A percentile compares a stretch with the other conserved stretches of the same genome.
phyloP scores from a whole-genome alignment of 768 basidiomycete genomes.

The Trametes gibbosa region DNA sequence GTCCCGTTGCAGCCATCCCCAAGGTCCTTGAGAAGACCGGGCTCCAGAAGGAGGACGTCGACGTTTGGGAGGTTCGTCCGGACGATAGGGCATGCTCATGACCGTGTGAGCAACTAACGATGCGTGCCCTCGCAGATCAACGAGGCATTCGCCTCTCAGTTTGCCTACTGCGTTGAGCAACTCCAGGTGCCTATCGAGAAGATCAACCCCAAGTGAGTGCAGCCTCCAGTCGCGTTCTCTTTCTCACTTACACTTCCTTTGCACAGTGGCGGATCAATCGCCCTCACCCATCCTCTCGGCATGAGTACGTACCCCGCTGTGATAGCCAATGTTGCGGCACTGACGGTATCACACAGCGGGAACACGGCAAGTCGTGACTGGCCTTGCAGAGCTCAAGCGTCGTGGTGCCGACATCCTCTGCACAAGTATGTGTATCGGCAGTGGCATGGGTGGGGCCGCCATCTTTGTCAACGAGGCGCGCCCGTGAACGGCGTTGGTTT shows the following conservation, averaged over 20 bases:
- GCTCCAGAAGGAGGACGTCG: conserved; percentile 67
- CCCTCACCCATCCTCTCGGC: conserved; percentile 77
- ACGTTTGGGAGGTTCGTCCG: conserved; percentile 66
- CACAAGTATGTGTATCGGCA: conserved; percentile 81
- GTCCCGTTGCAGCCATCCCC: conserved; percentile 69
- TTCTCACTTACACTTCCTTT: background rate
- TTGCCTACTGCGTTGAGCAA: conserved; percentile 87
- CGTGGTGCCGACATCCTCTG: conserved; percentile 68
- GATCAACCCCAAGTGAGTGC: conserved; percentile 78
- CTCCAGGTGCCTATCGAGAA: conserved; percentile 73
- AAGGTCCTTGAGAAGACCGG: conserved; percentile 61
- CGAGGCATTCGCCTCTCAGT: conserved; percentile 92
- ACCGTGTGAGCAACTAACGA: background rate
- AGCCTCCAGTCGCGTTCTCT: background rate
- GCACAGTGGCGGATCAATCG: conserved; percentile 78
- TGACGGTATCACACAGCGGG: conserved; percentile 51
- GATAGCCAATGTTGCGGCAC: background rate
- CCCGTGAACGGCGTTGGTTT: background rate
- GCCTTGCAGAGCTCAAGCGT: conserved; percentile 76
- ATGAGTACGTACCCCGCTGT: conserved; percentile 57
- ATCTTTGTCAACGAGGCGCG: conserved; percentile 69
- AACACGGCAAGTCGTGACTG: conserved; percentile 83
- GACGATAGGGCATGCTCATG: background rate
- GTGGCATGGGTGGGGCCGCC: conserved; percentile 86
- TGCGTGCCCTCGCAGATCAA: conserved; percentile 54